These are phyloP conservation scores for Raphanus sativus DNA, from an alignment of 345 rosid genomes.

Conservation along the genomic window DNA sequence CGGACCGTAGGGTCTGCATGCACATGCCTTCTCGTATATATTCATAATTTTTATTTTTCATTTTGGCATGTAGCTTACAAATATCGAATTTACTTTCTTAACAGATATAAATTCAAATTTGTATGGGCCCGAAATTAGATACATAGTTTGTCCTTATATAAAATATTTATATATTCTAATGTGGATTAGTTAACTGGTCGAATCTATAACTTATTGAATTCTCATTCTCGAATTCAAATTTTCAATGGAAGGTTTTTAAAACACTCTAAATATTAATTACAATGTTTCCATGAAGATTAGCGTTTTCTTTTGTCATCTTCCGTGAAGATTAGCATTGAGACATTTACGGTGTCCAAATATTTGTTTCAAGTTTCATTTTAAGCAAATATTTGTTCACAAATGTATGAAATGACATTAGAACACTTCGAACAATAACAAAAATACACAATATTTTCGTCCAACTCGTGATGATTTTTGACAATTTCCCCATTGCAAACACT, in stretches of 20 bases:
- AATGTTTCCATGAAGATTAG: too few species aligned
- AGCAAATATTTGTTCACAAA: not conserved
- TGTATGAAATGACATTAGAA: not conserved
- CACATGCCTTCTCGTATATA: constrained; percentile 36
- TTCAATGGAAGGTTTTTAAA: not conserved
- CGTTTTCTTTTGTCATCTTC: too few species aligned
- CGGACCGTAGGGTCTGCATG: constrained; percentile 41
- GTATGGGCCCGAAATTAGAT: not conserved
- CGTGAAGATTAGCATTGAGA: not conserved
- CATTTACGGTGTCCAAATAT: not conserved
- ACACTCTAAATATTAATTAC: not conserved
- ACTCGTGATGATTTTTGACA: constrained; percentile 16
- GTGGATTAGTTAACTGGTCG: not conserved
- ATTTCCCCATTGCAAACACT: constrained; percentile 19
- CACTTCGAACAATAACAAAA: not conserved
- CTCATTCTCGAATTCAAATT: not conserved
- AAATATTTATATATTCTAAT: not conserved
- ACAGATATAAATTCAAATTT: not conserved
- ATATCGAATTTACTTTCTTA: constrained; percentile 10
- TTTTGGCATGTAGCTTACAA: constrained; percentile 25
- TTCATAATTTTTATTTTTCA: not conserved
- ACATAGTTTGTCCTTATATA: not conserved
- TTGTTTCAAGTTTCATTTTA: not conserved
- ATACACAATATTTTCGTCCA: not conserved
- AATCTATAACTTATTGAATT: not conserved